phyloP scores from a whole-genome alignment of 805 yeast genomes.

The Metschnikowia rubicola region DNA sequence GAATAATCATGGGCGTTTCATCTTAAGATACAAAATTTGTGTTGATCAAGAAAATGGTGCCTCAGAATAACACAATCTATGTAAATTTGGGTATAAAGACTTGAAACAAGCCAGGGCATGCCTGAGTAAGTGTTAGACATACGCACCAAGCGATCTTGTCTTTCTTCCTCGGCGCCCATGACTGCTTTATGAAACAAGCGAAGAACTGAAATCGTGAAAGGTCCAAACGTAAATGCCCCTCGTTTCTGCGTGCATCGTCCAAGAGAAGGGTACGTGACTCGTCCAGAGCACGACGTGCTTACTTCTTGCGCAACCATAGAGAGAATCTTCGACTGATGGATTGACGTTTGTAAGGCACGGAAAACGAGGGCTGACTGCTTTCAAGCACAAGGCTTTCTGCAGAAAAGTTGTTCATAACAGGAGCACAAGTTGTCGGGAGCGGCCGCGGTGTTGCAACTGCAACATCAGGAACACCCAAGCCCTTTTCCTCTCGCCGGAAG shows the following conservation, averaged over 20 bases:
- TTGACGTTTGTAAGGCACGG: neutral
- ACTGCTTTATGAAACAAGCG: neutral
- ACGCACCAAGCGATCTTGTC: no score
- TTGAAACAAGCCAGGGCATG: no score
- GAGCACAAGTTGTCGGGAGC: neutral
- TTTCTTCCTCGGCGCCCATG: neutral
- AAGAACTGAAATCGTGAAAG: constrained; percentile 1
- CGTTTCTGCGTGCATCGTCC: neutral
- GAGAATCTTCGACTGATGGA: constrained; percentile 12
- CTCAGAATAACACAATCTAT: no score
- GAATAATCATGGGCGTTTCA: no score
- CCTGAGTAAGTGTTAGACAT: no score
- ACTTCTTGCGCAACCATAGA: constrained; percentile 3
- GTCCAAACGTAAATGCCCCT: no score
- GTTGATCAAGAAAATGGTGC: no score
- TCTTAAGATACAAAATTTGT: no score
- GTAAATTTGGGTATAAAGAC: no score
- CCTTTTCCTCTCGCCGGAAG: neutral
- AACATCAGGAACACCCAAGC: neutral
- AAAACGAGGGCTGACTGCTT: neutral
- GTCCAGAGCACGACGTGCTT: neutral
- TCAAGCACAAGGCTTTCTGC: neutral
- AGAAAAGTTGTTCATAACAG: neutral
- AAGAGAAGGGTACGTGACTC: neutral
- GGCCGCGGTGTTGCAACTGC: neutral